phyloP scores from a whole-genome alignment of 306 rosid species.

The Biancaea sappan region DNA sequence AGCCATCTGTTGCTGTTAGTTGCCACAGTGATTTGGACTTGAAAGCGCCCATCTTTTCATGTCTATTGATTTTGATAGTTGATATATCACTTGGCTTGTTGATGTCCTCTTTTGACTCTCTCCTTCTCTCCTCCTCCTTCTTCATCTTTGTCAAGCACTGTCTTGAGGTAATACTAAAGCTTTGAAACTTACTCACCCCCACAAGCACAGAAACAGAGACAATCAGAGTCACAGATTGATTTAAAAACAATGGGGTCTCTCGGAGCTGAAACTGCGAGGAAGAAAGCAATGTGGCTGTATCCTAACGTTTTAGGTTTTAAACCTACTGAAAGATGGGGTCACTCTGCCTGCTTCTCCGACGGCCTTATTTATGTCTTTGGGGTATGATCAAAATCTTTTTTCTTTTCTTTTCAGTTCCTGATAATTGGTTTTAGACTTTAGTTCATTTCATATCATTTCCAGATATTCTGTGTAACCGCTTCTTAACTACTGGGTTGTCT shows the following conservation, averaged over 20 bases:
- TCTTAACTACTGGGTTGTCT: constrained; percentile 2
- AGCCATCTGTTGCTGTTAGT: constrained; percentile 77
- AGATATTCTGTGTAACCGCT: neutral
- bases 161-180: constrained; percentile 35
- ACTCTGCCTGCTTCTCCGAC: constrained; percentile 76
- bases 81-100: constrained; percentile 87
- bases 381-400: constrained; percentile 56
- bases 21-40: constrained; percentile 97
- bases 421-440: neutral
- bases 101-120: constrained; percentile 72
- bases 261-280: constrained; percentile 55
- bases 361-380: constrained; percentile 83
- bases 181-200: constrained; percentile 10
- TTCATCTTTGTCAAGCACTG: constrained; percentile 58
- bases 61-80: constrained; percentile 97
- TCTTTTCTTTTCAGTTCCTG: neutral
- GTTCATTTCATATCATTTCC: neutral
- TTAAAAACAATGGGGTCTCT: constrained; percentile 63
- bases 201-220: neutral
- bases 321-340: constrained; percentile 99
- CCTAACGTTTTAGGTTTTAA: constrained; percentile 78
- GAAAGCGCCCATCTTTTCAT: constrained; percentile 99
- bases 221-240: neutral
- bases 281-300: constrained; percentile 97
- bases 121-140: constrained; percentile 37